Conservation (phyloP, 2,329 filamentous ascomycete species). For the Botrytis aclada region DNA sequence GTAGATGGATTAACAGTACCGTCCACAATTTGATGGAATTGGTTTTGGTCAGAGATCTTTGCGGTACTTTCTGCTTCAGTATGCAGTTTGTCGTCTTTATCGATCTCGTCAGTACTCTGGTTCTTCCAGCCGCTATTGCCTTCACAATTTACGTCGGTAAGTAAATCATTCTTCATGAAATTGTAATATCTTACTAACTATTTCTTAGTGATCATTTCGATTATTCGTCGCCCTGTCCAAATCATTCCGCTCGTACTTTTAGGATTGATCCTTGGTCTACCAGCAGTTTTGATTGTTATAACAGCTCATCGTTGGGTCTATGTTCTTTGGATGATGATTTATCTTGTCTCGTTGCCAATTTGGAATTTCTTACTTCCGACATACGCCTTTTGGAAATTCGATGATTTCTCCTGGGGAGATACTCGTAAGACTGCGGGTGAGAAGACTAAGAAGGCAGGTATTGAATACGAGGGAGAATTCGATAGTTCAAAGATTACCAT, state of each 20-base stretch:
- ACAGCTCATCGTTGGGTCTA: slow-evolving; percentile 93
- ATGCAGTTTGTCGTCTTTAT: slow-evolving; percentile 99
- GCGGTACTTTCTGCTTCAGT: slow-evolving; percentile 98
- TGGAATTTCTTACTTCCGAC: slow-evolving; percentile 96
- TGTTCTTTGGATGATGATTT: slow-evolving; percentile 95
- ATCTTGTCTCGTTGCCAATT: slow-evolving; percentile 85
- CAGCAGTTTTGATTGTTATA: slow-evolving; percentile 84
- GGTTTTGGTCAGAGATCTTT: slow-evolving; percentile 89
- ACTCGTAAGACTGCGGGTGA: slow-evolving; percentile 93
- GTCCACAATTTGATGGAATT: slow-evolving; percentile 99
- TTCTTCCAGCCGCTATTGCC: slow-evolving; percentile 90
- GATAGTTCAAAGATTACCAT: slow-evolving; percentile 99
- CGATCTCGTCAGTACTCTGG: slow-evolving; percentile 89
- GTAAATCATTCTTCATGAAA: slow-evolving; percentile 38
- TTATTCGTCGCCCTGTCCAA: slow-evolving; percentile 72
- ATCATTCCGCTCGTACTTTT: slow-evolving; percentile 88
- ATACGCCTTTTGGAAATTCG: slow-evolving; percentile 99
- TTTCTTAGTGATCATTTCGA: slow-evolving; percentile 73
- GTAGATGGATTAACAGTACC: slow-evolving; percentile 99
- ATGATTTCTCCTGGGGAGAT: slow-evolving; percentile 99
- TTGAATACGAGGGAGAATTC: slow-evolving; percentile 91
- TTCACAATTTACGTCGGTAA: slow-evolving; percentile 96
- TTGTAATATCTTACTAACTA: slow-evolving; percentile 22
- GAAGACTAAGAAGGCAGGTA: slow-evolving; percentile 79
- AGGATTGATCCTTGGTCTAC: slow-evolving; percentile 87